Evolutionary conservation across 306 rosid genomes (phyloP).

Genomic region (Dryas drummondii): DNA sequence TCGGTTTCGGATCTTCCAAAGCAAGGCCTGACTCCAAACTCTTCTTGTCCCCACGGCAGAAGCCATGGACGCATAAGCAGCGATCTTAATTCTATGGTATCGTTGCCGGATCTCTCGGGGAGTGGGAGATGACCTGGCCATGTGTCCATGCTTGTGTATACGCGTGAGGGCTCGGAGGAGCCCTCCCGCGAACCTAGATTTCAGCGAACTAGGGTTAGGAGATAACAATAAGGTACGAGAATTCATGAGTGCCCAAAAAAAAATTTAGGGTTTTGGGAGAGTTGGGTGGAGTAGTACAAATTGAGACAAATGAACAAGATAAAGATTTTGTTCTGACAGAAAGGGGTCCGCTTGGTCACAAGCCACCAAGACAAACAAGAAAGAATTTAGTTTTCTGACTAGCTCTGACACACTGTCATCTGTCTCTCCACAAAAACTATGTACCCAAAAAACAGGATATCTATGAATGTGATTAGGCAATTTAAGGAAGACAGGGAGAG

Average conservation of each 20-base stretch:
- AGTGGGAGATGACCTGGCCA: constrained; percentile 11
- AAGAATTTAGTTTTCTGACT: constrained; percentile 9
- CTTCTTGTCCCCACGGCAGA: constrained; percentile 28
- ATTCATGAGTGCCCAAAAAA: constrained; percentile 14
- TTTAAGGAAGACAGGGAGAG: background rate
- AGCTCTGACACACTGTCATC: constrained; percentile 24
- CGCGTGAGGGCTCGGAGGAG: constrained; percentile 26
- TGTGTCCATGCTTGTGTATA: constrained; percentile 12
- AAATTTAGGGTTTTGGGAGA: background rate
- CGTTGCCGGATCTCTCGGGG: constrained; percentile 29
- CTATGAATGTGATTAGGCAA: background rate
- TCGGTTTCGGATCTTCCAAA: constrained; percentile 20
- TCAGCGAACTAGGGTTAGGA: constrained; percentile 27
- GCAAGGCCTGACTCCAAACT: constrained; percentile 40
- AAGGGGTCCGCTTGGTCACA: constrained; percentile 20
- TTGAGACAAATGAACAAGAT: constrained; percentile 18
- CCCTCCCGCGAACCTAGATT: constrained; percentile 22
- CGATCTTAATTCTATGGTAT: constrained; percentile 20
- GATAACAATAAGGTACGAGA: background rate
- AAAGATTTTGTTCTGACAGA: constrained; percentile 32
- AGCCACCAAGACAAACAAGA: constrained; percentile 14
- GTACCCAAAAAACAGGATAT: constrained; percentile 5
- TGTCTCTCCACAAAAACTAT: constrained; percentile 1
- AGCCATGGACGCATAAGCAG: constrained; percentile 41
- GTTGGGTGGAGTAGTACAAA: constrained; percentile 7